Evolutionary conservation across 306 rosid genomes (phyloP), one percentile per base, ranked within the genome.

Genomic region (Mimosa pudica): DNA sequence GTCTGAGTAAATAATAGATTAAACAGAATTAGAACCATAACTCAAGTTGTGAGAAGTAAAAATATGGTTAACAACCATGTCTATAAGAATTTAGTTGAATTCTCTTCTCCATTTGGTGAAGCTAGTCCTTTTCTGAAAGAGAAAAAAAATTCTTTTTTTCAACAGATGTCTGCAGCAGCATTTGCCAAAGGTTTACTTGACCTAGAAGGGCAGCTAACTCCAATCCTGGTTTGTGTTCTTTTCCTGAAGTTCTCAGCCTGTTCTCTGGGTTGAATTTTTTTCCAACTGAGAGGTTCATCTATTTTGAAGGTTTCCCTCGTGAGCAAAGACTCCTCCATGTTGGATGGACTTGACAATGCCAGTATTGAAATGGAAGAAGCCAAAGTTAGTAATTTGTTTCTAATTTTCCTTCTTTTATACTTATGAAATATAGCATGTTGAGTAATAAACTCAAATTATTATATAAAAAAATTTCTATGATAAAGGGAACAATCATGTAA

Each of bases 131-230:
- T 78, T 68, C 72, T 49, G 0, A 57, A 75, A 38, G 5, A 38
- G 5, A 38, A 38, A 38, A 38, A 38, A 38, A 76, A 70, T 68
- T 61, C 46, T 71, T 69, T 83, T 51, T 85, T 65, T 87, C 81
- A 81, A 80, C 89, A 95, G 99, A 95, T 95, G 99, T 95, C 99
- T 87, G 98, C 99, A 44, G 99, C 99, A 84, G 99, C 97, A 80
- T 95, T 95, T 90, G 99, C 99, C 81, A 95, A 95, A 86, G 99
- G 99, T 80, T 96, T 95, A 55, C 99, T 95, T 83, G 99, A 95
- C 87, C 89, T 95, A 33, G 99, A 95, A 84, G 99, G 99, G 74
- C 97, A 88, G 81, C 84, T 95, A 61, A 95, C 99, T 62, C 99
- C 99, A 67, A 95, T 95, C 81, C 92, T 95, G 96, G 99, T 95